Base-by-base conservation (phyloP, 1,139 yeast genomes). In the Protomyces pachydermus region DNA sequence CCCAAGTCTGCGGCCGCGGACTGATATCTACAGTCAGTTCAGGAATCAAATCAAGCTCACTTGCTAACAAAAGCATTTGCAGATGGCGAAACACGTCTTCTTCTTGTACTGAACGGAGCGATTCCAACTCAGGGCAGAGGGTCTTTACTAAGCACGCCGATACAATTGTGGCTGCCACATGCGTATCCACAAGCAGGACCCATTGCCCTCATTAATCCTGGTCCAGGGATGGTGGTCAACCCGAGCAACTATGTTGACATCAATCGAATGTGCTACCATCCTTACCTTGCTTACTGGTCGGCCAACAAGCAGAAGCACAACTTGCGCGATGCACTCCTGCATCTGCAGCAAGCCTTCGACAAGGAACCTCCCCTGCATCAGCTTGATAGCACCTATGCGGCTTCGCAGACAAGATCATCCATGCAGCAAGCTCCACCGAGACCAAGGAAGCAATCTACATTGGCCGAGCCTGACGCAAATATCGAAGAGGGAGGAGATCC, bases 81-180 rank as follows among this genome's bases (percentile, higher is more conserved):
- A 23, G 70, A 78, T 0, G 97, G 97, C 1, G 74, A 74, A 12
- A 78, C 88, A 0, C 78, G 80, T 39, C 77, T 91, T 34, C 76
- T 90, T 60, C 76, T 90, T 16, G 85, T 87, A 67, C 69, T 91
- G 1, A 81, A 80, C 69, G 96, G 96, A 0, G 77, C 80, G 1
- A 69, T 85, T 3, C 79, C 81, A 0, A 72, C 77, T 0, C 55
- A 65, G 6, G 74, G 76, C 45, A 71, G 72, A 16, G 69, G 73
- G 67, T 70, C 73, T 5, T 71, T 72, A 0, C 76, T 78, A 62
- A 72, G 77, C 25, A 79, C 85, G n/a, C 91, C 91, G 0, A 73
- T 88, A 12, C 84, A 84, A 66, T 75, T 91, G 2, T 91, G 96
- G 96, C 72, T 91, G 1, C 96, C 96, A 0, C 79, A 80, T 46